phyloP scores from a whole-genome alignment of 2,329 filamentous ascomycete genomes.

The Cylindrodendrum hubeiense region DNA sequence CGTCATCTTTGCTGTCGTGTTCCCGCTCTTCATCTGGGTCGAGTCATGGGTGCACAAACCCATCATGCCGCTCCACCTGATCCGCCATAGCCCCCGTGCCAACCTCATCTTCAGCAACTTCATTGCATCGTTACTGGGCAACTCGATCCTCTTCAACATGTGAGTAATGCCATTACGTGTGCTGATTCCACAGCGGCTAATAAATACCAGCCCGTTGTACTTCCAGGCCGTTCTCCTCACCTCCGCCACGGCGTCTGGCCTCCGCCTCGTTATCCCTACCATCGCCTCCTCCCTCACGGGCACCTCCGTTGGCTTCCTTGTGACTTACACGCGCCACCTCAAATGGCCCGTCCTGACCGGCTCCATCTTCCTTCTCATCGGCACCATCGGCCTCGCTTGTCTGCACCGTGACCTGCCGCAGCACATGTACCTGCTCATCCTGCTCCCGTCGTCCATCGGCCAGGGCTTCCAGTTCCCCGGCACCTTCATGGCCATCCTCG shows the following conservation, averaged over 20 bases:
- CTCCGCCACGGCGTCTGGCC: slow-evolving; percentile 77
- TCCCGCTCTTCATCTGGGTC: slow-evolving; percentile 64
- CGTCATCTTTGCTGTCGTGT: slow-evolving; percentile 58
- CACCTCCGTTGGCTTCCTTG: slow-evolving; percentile 71
- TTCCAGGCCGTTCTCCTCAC: slow-evolving; percentile 82
- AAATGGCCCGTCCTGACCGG: slow-evolving; percentile 71
- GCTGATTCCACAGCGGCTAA: neutral
- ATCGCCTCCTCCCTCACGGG: slow-evolving; percentile 67
- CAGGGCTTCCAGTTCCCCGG: slow-evolving; percentile 75
- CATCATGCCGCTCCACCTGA: slow-evolving; percentile 70
- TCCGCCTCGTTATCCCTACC: slow-evolving; percentile 76
- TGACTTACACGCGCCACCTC: slow-evolving; percentile 69
- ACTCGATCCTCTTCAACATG: slow-evolving; percentile 72
- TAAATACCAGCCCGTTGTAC: slow-evolving; percentile 70
- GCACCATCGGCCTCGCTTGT: slow-evolving; percentile 61
- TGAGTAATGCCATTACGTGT: slow-evolving; percentile 45
- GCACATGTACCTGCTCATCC: slow-evolving; percentile 66
- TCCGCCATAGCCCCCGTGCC: slow-evolving; percentile 63
- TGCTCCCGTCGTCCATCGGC: slow-evolving; percentile 69
- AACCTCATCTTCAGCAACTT: slow-evolving; percentile 70
- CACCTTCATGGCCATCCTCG: slow-evolving; percentile 73
- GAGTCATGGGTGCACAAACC: slow-evolving; percentile 65
- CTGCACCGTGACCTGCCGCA: slow-evolving; percentile 65
- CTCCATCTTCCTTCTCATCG: slow-evolving; percentile 59
- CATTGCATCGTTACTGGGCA: slow-evolving; percentile 63